Evolutionary conservation across 441 rosid genomes (phyloP).

Genomic region (Brassica balearica): DNA sequence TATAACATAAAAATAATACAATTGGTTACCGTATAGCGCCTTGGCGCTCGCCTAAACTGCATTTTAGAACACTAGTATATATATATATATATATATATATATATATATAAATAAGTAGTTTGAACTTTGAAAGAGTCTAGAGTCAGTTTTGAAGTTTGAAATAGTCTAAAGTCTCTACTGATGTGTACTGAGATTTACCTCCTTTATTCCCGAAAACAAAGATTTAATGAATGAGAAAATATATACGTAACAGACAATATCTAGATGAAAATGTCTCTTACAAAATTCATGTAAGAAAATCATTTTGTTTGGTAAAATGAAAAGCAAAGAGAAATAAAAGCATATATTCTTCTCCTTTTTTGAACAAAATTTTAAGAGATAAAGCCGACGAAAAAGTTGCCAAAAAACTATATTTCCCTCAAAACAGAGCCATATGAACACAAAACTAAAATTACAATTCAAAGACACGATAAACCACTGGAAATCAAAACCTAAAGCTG

Average conservation of each 20-base stretch:
- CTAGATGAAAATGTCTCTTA: neutral
- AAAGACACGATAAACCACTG: neutral
- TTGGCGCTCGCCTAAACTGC: no score
- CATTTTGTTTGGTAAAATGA: neutral
- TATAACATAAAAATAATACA: no score
- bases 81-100: no score
- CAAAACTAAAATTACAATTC: conserved; percentile 1
- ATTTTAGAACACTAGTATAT: no score
- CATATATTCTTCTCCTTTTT: neutral
- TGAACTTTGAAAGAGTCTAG: neutral
- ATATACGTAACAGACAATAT: neutral
- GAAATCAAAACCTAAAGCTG: neutral
- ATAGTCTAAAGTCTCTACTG: neutral
- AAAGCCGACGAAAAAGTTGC: neutral
- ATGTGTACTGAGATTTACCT: neutral
- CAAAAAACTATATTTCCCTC: neutral
- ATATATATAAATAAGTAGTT: neutral
- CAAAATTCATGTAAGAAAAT: neutral
- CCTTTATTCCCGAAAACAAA: neutral
- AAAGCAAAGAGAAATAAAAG: neutral
- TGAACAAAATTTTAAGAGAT: neutral
- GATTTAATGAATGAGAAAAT: neutral
- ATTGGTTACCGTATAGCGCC: no score
- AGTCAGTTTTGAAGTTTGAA: neutral
- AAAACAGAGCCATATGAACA: neutral